Evolutionary conservation across 139 green algal species (phyloP), one percentile per base, ranked within the genome.

Genomic region (Chlorella sorokiniana): DNA sequence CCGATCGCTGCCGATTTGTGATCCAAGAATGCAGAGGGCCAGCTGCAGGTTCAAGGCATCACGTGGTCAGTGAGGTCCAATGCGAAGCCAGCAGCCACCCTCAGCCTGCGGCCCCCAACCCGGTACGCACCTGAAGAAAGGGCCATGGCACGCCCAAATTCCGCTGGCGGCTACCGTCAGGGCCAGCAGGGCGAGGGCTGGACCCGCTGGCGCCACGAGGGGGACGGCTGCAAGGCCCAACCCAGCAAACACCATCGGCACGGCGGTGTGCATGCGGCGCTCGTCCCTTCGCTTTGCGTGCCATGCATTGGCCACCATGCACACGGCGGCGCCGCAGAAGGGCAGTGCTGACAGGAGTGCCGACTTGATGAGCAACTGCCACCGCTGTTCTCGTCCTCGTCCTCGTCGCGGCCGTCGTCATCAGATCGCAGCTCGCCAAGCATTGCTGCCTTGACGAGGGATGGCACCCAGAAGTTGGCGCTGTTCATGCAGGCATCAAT

Each of bases 101-200:
- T n/a, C n/a, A n/a, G n/a, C n/a, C n/a, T n/a, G n/a, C n/a, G n/a
- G n/a, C n/a, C n/a, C n/a, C n/a, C n/a, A n/a, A n/a, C n/a, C n/a
- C n/a, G n/a, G n/a, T n/a, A n/a, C 41, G 14, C 70, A 77, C 70
- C 70, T 68, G 62, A 85, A 72, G 35, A 88, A 54, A 0, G 84
- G 84, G 27, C 84, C 84, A 25, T 88, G 84, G 10, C 63, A 35
- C 27, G 79, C 79, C 84, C 84, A 88, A 8, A 85, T 71, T 35
- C 84, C 84, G 0, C 25, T 35, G 37, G 73, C 74, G 2, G 54
- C 78, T 4, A 61, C 14, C 7, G 78, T 73, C 14, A 88, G 74
- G 27, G n/a, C 37, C n/a, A 25, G 42, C 4, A 87, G 38, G 1
- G 75, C 82, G 1, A 14, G n/a, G 33, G 5, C 68, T 0, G 75